Evolutionary conservation across 371 early-diverging fungal species (phyloP), one percentile per base, ranked within the genome.

Genomic region (Mortierella sp.): DNA sequence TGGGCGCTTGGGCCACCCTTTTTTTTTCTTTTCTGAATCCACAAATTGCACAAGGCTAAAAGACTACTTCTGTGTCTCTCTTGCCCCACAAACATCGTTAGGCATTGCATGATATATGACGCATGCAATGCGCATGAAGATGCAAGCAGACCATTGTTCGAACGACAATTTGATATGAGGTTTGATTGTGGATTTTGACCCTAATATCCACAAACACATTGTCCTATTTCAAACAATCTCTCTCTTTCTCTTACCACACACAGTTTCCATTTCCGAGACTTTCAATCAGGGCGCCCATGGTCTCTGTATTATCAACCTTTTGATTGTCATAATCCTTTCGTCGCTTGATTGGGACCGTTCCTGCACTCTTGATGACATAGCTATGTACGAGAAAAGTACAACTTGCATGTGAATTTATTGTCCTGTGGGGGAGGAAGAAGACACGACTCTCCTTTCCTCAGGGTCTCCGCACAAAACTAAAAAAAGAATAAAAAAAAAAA

Each of bases 301-400:
- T 32, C 5, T 68, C 66, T 1, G 69, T 63, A 58, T 80, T 80
- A 66, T 80, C 75, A 15, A 80, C 81, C 41, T 71, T 75, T 66
- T 80, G 71, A 63, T 71, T 68, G 28, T 80, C 75, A 41, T 80
- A 75, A 41, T 80, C 81, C 69, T 80, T 80, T 40, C 81, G 67
- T 38, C 81, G 57, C 59, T 80, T 80, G 63, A 80, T 80, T 0
- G 81, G 81, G 22, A 80, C 64, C 0, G 81, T 80, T 5, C 81
- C 81, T 4, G 72, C 81, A 45, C 19, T 75, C 65, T 74, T 74
- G 33, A 80, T 80, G 28, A 80, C 63, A 61, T 80, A 80, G 60
- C 79, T 78, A 61, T 43, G 10, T 16, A 22, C 36, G 19, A 13
- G 55, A 41, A 0, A 41, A 50, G 13, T 22, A 15, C 22, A 36